phyloP scores from a whole-genome alignment of 140 eudicot species.

The Cichorium intybus region DNA sequence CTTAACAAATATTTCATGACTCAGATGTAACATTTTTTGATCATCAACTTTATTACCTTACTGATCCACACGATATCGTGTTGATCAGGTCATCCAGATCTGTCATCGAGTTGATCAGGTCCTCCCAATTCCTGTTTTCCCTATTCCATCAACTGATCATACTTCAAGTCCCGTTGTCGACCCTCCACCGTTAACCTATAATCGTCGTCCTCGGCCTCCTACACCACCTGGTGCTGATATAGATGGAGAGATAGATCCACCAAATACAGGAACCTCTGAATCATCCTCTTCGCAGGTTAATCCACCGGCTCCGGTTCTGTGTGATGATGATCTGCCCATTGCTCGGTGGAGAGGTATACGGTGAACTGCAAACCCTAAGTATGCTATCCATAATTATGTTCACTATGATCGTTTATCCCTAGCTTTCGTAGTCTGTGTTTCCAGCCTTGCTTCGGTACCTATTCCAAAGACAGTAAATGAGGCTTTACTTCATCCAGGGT shows the following conservation, averaged over 20 bases:
- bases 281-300: neutral
- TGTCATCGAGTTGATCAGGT: neutral
- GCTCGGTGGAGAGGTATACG: neutral
- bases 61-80: neutral
- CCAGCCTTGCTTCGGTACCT: neutral
- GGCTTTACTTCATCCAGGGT: neutral
- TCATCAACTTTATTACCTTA: neutral
- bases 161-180: neutral
- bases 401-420: neutral
- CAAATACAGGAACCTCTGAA: neutral
- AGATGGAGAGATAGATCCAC: neutral
- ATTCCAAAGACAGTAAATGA: neutral
- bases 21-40: conserved; percentile 2
- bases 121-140: neutral
- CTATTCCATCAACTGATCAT: neutral
- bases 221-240: neutral
- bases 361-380: neutral
- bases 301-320: neutral
- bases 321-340: neutral
- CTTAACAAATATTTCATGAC: neutral
- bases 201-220: neutral
- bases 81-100: no score
- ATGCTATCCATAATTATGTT: neutral
- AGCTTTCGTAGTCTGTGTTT: neutral
- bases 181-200: neutral